Evolutionary conservation across 257 asterid genomes (phyloP).

Genomic region (Nicotiana obtusifolia): DNA sequence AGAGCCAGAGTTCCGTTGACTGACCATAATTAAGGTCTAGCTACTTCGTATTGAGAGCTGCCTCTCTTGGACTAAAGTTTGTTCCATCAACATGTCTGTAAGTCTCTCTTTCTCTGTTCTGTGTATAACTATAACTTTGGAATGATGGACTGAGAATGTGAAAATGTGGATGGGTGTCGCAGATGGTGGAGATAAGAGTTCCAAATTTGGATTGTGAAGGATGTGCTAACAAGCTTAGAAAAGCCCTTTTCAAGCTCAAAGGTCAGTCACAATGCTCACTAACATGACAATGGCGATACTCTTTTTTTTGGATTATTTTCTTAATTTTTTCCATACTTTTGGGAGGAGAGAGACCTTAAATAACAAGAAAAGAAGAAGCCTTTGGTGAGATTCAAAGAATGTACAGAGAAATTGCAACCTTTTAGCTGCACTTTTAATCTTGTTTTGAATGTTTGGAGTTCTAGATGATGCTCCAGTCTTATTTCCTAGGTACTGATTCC

Average conservation of each 20-base stretch:
- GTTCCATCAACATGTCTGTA: slow-evolving; percentile 50
- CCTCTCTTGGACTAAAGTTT: not conserved
- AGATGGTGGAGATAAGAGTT: slow-evolving; percentile 76
- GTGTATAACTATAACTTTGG: not conserved
- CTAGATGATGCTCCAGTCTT: not conserved
- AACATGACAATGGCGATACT: too few relatives aligned
- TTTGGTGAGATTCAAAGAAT: not conserved
- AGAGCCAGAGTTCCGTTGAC: not conserved
- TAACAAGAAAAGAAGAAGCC: too few relatives aligned
- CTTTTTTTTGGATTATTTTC: too few relatives aligned
- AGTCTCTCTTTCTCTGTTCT: slow-evolving; percentile 14
- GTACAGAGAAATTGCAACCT: not conserved
- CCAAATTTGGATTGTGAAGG: slow-evolving; percentile 85
- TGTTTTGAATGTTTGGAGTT: not conserved
- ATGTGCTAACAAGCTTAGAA: slow-evolving; percentile 60
- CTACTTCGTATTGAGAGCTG: not conserved
- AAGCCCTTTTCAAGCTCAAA: slow-evolving; percentile 64
- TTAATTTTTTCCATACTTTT: too few relatives aligned
- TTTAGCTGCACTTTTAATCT: not conserved
- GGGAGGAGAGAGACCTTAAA: not conserved
- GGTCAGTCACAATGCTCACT: slow-evolving; percentile 35
- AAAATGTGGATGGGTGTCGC: not conserved
- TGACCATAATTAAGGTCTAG: not conserved
- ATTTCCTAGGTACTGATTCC: too few relatives aligned
- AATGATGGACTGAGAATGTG: too few relatives aligned